Evolutionary conservation across 2,329 filamentous ascomycete species (phyloP).

Genomic region (Fusarium nygamai): DNA sequence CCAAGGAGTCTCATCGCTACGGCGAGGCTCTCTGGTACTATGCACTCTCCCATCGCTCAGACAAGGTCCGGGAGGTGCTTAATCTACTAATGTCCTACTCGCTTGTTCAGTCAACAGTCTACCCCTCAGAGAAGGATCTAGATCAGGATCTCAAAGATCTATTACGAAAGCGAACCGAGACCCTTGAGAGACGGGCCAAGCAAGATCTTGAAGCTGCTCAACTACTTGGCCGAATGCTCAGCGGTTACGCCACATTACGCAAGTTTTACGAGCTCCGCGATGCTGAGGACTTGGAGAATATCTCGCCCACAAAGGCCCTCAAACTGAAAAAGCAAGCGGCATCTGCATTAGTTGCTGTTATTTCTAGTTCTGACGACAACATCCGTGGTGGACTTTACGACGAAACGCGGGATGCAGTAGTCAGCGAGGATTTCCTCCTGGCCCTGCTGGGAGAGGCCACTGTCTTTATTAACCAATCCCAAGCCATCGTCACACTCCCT

Average conservation of each 20-base stretch:
- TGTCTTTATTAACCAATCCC: conserved; percentile 73
- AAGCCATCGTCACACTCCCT: conserved; percentile 68
- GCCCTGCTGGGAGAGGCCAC: conserved; percentile 85
- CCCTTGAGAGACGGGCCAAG: conserved; percentile 76
- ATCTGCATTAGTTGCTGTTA: conserved; percentile 80
- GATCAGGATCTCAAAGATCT: conserved; percentile 77
- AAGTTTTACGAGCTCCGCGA: conserved; percentile 93
- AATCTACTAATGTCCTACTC: conserved; percentile 89
- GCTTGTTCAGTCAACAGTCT: conserved; percentile 84
- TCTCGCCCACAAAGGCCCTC: conserved; percentile 56
- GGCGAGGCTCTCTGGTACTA: conserved; percentile 92
- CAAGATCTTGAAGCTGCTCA: conserved; percentile 84
- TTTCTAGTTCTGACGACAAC: conserved; percentile 86
- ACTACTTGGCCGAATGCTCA: conserved; percentile 84
- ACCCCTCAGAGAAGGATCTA: conserved; percentile 75
- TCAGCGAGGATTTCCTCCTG: conserved; percentile 88
- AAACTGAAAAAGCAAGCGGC: conserved; percentile 75
- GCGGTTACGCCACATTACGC: conserved; percentile 90
- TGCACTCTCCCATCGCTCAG: conserved; percentile 79
- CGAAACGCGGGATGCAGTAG: conserved; percentile 79
- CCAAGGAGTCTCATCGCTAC: conserved; percentile 77
- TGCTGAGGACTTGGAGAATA: conserved; percentile 42
- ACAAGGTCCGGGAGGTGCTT: conserved; percentile 85
- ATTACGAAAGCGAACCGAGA: conserved; percentile 75
- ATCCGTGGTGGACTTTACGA: conserved; percentile 93